A percentile compares a stretch with the other conserved stretches of the same genome.
Evolutionary conservation across 2,329 filamentous ascomycete species (phyloP).

Genomic region (Venturia aucupariae): DNA sequence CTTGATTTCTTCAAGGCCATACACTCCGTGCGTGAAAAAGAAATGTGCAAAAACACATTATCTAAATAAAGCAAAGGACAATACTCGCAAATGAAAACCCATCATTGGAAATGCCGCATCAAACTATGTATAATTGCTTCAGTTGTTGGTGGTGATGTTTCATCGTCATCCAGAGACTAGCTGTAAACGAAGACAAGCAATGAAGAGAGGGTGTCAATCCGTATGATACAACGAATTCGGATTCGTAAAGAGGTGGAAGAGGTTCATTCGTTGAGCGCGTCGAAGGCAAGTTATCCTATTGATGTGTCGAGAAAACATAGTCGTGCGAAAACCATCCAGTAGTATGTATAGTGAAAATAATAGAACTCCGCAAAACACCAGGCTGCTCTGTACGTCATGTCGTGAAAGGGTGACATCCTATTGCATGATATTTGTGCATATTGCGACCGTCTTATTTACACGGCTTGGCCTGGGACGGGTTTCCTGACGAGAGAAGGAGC

Average conservation of each 20-base stretch:
- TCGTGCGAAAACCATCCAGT: conserved; percentile 2
- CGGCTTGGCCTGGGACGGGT: conserved; percentile 13
- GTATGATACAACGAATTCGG: not conserved
- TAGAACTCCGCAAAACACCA: not conserved
- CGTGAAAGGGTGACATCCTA: not conserved
- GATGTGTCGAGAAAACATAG: not conserved
- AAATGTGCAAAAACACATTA: not conserved
- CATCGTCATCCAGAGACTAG: conserved; percentile 1
- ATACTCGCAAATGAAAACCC: not conserved
- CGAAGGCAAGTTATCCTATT: not conserved
- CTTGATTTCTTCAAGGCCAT: not conserved
- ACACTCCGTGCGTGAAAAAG: not conserved
- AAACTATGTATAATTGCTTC: not conserved
- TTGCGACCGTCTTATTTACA: not conserved
- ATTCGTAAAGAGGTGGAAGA: not conserved
- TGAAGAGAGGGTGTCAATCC: conserved; percentile 1
- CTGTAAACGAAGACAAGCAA: conserved; percentile 4
- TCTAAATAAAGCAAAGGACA: not conserved
- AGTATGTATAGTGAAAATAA: not conserved
- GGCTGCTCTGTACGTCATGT: not conserved
- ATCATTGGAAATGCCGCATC: not conserved
- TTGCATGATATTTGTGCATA: not conserved
- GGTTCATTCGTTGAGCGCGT: not conserved
- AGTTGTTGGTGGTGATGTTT: not conserved
- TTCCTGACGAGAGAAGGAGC: conserved; percentile 1